Base-by-base conservation (phyloP, 2,329 filamentous ascomycete genomes). In the Penicillium freii region DNA sequence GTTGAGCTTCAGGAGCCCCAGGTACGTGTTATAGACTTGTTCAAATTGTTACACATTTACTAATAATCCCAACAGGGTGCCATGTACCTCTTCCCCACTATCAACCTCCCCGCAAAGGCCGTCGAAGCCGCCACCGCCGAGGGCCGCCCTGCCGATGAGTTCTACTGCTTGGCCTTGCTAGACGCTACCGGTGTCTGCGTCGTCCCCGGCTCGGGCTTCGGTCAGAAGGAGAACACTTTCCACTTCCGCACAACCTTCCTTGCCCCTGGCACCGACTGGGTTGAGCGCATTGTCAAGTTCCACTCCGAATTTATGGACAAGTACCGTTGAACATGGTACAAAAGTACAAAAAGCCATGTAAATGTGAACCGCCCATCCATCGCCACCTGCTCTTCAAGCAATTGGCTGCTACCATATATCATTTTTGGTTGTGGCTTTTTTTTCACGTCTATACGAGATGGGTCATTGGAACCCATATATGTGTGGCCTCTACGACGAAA, bases 81-180 rank as follows among this genome's bases (percentile, higher is more conserved):
- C 73, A 99, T 99, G 94, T 99, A 99, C 80, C 89, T 99, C 69
- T 99, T 97, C 85, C 94, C 94, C 25, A 94, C 91, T 67, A 96
- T 99, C 78, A 86, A 81, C 34, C 81, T 99, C 25, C 85, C 94
- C 1, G 67, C 78, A 25, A 91, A 90, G 78, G 94, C 92, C 40
- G 77, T 87, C 61, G 87, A 88, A 63, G 90, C 90, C 17, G 94
- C 94, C 36, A 75, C 81, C 69, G 78, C 87, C 60, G 90, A 92
- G 73, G 86, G 86, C 68, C 89, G 89, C 70, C 80, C 82, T 13
- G 79, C 93, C 1, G 94, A 99, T 69, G 93, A 97, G 76, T 96
- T 95, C 79, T 99, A 99, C 82, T 92, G 89, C 78, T 84, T 96
- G 80, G 84, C 86, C 61, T 81, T 99, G 69, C 88, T 99, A 60